Evolutionary conservation across 2,329 filamentous ascomycete genomes (phyloP).

Genomic region (Penicillium sp.): DNA sequence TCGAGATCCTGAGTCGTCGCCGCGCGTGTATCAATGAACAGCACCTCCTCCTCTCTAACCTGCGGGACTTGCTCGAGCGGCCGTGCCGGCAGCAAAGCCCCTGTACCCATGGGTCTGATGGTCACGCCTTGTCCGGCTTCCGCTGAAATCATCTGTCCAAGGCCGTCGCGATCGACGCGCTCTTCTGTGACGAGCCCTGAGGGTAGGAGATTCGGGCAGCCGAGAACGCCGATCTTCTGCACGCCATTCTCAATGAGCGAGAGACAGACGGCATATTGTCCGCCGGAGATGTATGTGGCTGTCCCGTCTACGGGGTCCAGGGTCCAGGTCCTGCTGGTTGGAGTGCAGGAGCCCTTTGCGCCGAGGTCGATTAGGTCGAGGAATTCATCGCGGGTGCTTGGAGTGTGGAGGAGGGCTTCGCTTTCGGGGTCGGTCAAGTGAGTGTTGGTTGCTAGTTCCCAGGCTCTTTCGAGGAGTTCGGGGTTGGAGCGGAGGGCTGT

Average conservation of each 20-base stretch:
- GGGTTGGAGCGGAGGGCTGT: conserved; percentile 50
- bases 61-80: conserved; percentile 30
- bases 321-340: conserved; percentile 53
- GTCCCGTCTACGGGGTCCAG: conserved; percentile 65
- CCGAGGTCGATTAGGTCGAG: conserved; percentile 60
- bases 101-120: conserved; percentile 39
- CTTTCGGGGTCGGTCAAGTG: conserved; percentile 33
- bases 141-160: conserved; percentile 51
- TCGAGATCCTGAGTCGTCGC: conserved; percentile 40
- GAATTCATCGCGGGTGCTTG: conserved; percentile 53
- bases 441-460: conserved; percentile 49
- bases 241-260: conserved; percentile 56
- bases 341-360: conserved; percentile 41
- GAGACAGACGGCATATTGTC: conserved; percentile 62
- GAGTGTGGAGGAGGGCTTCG: conserved; percentile 39
- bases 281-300: conserved; percentile 56
- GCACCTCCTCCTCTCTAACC: conserved; percentile 31
- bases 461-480: conserved; percentile 52
- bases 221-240: conserved; percentile 58
- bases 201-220: conserved; percentile 57
- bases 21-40: conserved; percentile 47
- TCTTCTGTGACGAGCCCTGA: conserved; percentile 37
- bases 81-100: conserved; percentile 31
- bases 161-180: conserved; percentile 42
- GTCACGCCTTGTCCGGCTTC: conserved; percentile 45